phyloP scores from a whole-genome alignment of 805 yeast species.

The Saturnispora besseyi region DNA sequence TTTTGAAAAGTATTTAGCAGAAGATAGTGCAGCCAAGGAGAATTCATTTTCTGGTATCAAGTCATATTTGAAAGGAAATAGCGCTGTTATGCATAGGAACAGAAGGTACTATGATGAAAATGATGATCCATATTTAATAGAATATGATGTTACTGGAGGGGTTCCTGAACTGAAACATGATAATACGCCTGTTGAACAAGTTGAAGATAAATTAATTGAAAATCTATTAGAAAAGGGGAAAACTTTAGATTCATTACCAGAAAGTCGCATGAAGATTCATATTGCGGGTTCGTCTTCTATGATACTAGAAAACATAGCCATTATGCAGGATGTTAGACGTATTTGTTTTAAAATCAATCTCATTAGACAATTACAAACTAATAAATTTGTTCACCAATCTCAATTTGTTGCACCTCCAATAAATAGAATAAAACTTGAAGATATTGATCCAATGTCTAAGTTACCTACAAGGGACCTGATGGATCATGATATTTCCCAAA shows the following conservation, averaged over 20 bases:
- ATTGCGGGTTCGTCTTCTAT: conserved; percentile 52
- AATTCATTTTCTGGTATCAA: not conserved
- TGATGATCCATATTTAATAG: conserved; percentile 61
- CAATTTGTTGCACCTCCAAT: conserved; percentile 65
- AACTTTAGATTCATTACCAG: conserved; percentile 28
- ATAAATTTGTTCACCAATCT: conserved; percentile 62
- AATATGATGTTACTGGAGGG: conserved; percentile 78
- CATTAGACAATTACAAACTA: conserved; percentile 85
- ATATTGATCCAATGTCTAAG: conserved; percentile 77
- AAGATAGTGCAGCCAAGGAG: conserved; percentile 11
- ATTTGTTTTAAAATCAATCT: conserved; percentile 81
- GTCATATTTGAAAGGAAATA: conserved; percentile 7
- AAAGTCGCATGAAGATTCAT: conserved; percentile 34
- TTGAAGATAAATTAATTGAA: conserved; percentile 38
- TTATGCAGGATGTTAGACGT: conserved; percentile 82
- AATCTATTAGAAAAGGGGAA: conserved; percentile 25
- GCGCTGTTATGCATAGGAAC: conserved; percentile 27
- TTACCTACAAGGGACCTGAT: conserved; percentile 57
- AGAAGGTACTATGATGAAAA: conserved; percentile 37
- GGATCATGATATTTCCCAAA: conserved; percentile 51
- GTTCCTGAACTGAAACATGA: conserved; percentile 54
- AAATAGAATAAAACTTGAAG: conserved; percentile 48
- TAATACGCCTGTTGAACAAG: conserved; percentile 39
- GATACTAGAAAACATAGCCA: conserved; percentile 55
- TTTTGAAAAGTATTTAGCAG: conserved; percentile 39